Conservation (phyloP, 2,329 filamentous ascomycete genomes). For the Aureobasidium vineae region DNA sequence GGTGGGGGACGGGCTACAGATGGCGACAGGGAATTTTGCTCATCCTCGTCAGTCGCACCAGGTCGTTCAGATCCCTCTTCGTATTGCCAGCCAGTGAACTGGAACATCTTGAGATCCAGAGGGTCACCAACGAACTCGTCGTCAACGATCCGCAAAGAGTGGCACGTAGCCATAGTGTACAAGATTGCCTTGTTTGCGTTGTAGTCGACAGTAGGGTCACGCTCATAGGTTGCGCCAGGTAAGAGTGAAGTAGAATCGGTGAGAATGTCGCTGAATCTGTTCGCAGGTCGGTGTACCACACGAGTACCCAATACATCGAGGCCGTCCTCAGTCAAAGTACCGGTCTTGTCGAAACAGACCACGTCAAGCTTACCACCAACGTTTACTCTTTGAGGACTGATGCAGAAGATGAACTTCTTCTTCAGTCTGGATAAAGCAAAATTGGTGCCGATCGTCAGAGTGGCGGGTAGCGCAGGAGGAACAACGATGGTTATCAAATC, state of each 20-base stretch:
- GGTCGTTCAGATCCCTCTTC: constrained; percentile 76
- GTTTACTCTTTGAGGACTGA: constrained; percentile 95
- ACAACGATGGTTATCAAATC: constrained; percentile 98
- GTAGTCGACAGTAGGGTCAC: constrained; percentile 60
- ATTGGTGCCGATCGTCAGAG: constrained; percentile 92
- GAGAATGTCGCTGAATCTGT: constrained; percentile 73
- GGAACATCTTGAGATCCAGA: constrained; percentile 96
- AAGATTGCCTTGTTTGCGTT: constrained; percentile 67
- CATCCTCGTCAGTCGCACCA: constrained; percentile 65
- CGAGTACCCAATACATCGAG: constrained; percentile 88
- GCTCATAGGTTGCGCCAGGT: constrained; percentile 54
- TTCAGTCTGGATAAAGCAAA: constrained; percentile 87
- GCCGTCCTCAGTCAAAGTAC: constrained; percentile 95
- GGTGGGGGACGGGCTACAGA: constrained; percentile 81
- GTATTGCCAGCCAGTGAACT: constrained; percentile 90
- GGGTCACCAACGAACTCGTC: constrained; percentile 89
- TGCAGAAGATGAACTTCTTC: constrained; percentile 91
- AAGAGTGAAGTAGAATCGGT: constrained; percentile 62
- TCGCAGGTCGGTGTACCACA: constrained; percentile 63
- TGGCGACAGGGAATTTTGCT: constrained; percentile 73
- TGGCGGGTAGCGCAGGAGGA: constrained; percentile 89
- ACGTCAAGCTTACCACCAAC: constrained; percentile 94
- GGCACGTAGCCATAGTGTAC: constrained; percentile 96
- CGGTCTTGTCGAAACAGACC: constrained; percentile 98
- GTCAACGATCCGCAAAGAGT: constrained; percentile 84